A percentile compares a stretch with the other conserved stretches of the same genome.
Evolutionary conservation across 148 eudicot species (phyloP).

Genomic region (Chenopodium album): DNA sequence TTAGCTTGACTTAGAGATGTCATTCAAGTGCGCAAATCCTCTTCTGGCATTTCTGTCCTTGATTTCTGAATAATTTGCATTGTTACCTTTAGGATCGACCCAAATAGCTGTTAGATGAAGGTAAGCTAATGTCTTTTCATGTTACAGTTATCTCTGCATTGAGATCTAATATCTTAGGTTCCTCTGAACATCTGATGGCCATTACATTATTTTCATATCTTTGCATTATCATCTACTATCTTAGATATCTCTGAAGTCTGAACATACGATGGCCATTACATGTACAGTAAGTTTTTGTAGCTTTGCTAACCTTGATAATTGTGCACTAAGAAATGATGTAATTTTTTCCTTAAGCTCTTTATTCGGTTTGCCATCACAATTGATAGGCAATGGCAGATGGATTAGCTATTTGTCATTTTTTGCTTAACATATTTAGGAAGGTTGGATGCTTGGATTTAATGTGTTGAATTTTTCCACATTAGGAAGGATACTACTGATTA

Average conservation of each 20-base stretch:
- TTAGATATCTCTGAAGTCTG: conserved; percentile 2
- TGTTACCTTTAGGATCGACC: not conserved
- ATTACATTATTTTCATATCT: not conserved
- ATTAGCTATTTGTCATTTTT: conserved; percentile 26
- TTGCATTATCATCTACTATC: not conserved
- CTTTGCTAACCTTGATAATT: not conserved
- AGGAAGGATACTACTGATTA: conserved; percentile 19
- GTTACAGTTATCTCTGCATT: not conserved
- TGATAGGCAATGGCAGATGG: conserved; percentile 8
- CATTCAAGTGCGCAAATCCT: not conserved
- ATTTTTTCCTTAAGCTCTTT: not conserved
- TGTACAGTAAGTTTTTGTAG: too few species aligned
- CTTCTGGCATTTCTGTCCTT: not conserved
- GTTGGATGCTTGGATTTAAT: conserved; percentile 24
- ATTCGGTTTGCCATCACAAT: not conserved
- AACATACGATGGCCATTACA: not conserved
- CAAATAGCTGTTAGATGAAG: not conserved
- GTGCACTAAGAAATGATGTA: conserved; percentile 9
- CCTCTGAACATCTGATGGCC: not conserved
- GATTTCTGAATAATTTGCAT: not conserved
- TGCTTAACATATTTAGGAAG: conserved; percentile 25
- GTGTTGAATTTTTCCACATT: conserved; percentile 19
- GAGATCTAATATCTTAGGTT: too few species aligned
- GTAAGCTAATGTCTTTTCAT: not conserved
- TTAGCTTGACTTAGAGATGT: not conserved